Conservation (phyloP, 1,284 basidiomycete genomes). For the Pseudozyma sp. region DNA sequence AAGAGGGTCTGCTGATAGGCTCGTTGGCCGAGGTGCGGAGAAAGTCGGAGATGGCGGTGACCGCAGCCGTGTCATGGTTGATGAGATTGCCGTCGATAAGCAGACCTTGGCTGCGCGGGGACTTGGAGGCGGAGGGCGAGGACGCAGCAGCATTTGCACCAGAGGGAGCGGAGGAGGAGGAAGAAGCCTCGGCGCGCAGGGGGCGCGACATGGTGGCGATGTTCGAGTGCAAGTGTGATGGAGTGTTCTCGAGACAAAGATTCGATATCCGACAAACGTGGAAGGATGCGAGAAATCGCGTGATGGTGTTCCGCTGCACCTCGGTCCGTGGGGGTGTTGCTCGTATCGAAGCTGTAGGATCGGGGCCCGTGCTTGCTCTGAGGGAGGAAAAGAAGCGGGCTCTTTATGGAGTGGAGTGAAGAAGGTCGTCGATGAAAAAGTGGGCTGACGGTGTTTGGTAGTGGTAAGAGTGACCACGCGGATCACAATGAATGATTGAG, state of each 20-base stretch:
- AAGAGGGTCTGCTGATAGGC: constrained; percentile 53
- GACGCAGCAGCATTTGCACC: constrained; percentile 1
- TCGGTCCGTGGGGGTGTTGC: too few species aligned
- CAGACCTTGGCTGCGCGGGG: constrained; percentile 20
- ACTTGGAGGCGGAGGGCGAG: constrained; percentile 13
- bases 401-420: too few species aligned
- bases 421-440: too few species aligned
- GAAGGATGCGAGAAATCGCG: not conserved
- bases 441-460: too few species aligned
- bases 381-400: too few species aligned
- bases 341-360: too few species aligned
- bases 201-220: constrained; percentile 22
- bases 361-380: too few species aligned
- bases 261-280: too few species aligned
- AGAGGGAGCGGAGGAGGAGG: constrained; percentile 19
- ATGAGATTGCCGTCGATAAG: constrained; percentile 41
- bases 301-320: not conserved
- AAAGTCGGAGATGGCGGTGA: constrained; percentile 36
- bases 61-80: constrained; percentile 38
- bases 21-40: constrained; percentile 34
- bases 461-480: too few species aligned
- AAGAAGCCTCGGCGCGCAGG: constrained; percentile 25
- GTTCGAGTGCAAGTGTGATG: not conserved
- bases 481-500: too few species aligned
- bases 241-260: too few species aligned